These are phyloP conservation scores for Avena insularis DNA, from an alignment of 176 grass and related monocot genomes.

Conservation along the genomic window DNA sequence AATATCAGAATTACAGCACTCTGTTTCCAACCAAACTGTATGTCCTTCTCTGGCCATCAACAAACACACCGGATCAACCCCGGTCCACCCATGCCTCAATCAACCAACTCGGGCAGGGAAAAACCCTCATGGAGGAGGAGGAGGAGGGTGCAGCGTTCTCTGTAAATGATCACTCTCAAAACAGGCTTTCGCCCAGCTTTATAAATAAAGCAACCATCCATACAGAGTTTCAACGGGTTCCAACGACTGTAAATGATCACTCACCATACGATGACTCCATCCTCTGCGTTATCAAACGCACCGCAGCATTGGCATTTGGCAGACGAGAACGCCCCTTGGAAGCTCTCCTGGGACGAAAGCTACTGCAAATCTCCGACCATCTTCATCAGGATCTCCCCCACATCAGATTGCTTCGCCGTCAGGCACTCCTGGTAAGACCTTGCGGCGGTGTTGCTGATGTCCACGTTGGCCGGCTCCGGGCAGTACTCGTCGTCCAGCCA, in stretches of 20 bases:
- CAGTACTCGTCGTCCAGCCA: slow-evolving; percentile 93
- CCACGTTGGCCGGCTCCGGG: slow-evolving; percentile 78
- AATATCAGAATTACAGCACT: slow-evolving; percentile 4
- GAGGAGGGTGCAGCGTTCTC: neutral
- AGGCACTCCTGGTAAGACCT: slow-evolving; percentile 70
- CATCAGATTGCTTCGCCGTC: slow-evolving; percentile 59
- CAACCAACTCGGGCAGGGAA: neutral
- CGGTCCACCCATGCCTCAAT: neutral
- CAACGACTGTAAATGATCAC: neutral
- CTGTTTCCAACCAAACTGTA: neutral
- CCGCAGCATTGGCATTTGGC: slow-evolving; percentile 62
- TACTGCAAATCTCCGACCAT: slow-evolving; percentile 73
- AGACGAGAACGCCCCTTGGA: slow-evolving; percentile 81
- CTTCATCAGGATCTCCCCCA: slow-evolving; percentile 82
- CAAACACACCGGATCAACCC: neutral
- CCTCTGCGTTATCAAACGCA: slow-evolving; percentile 67
- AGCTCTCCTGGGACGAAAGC: slow-evolving; percentile 80
- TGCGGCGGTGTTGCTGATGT: slow-evolving; percentile 79
- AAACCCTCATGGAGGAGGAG: neutral
- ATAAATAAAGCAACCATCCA: too few species aligned
- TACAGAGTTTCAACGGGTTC: too few species aligned
- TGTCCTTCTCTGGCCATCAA: neutral
- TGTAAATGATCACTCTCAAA: neutral
- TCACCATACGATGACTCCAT: slow-evolving; percentile 45
- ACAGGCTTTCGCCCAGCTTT: too few species aligned